Percentiles rank a stretch among this genome's conserved stretches.
These are phyloP conservation scores for Microcos paniculata DNA, from an alignment of 345 rosid species.

Conservation along the genomic window DNA sequence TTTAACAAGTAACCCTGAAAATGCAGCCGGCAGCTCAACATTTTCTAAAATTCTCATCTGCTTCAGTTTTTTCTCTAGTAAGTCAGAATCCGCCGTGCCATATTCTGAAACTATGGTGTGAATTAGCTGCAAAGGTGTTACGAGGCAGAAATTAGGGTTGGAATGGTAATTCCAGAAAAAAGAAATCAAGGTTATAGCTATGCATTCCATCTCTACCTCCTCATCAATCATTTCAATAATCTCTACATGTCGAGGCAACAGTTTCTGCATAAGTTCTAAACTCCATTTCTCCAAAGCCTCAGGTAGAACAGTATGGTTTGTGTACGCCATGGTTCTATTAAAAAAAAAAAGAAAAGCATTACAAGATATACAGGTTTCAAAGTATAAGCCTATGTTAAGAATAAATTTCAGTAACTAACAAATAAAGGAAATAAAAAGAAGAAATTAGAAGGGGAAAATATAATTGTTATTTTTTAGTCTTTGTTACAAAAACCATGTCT, in stretches of 20 bases:
- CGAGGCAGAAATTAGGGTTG: conserved; percentile 19
- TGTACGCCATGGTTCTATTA: conserved; percentile 75
- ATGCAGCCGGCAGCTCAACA: conserved; percentile 63
- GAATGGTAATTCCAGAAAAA: not conserved
- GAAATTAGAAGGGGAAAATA: not conserved
- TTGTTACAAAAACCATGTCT: not conserved
- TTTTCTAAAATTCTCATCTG: conserved; percentile 81
- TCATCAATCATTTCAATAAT: conserved; percentile 82
- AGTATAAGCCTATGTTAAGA: conserved; percentile 3
- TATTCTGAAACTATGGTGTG: conserved; percentile 56
- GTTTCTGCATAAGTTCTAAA: conserved; percentile 70
- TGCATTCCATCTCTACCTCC: conserved; percentile 48
- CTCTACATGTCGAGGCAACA: conserved; percentile 78
- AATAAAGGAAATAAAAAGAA: not conserved
- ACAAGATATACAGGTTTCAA: conserved; percentile 8
- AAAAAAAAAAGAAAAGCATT: conserved; percentile 12
- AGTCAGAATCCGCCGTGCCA: conserved; percentile 49
- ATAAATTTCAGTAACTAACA: not conserved
- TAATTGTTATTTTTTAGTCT: not conserved
- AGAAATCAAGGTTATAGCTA: conserved; percentile 6
- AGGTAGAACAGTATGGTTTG: conserved; percentile 83
- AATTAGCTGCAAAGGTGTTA: conserved; percentile 49
- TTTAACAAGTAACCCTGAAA: conserved; percentile 61
- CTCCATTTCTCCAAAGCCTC: conserved; percentile 94
- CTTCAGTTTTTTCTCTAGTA: conserved; percentile 59